Percentiles rank a stretch among this genome's conserved stretches.
Conservation (phyloP, 164 flowering plant species). For the Hamamelis virginiana region DNA sequence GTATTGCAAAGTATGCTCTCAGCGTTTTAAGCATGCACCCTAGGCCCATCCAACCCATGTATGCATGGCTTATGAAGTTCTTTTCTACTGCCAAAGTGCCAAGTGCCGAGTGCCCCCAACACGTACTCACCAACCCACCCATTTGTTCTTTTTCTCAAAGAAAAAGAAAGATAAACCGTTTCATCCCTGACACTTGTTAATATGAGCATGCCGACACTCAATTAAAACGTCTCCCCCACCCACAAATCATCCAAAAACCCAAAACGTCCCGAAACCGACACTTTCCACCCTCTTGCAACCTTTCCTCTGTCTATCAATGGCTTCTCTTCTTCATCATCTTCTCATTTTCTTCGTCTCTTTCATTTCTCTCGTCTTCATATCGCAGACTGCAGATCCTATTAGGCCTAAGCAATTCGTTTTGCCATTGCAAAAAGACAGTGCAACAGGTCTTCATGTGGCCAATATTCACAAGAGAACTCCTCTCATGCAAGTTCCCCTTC, state of each 20-base stretch:
- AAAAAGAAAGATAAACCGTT: too few relatives aligned
- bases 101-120: neutral
- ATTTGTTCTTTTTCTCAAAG: neutral
- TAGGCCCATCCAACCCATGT: too few relatives aligned
- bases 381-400: neutral
- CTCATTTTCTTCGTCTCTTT: neutral
- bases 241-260: too few relatives aligned
- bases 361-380: neutral
- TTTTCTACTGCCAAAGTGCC: too few relatives aligned
- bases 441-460: constrained; percentile 23
- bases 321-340: neutral
- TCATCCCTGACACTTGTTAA: neutral
- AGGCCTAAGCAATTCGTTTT: constrained; percentile 10
- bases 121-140: neutral
- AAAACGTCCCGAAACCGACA: too few relatives aligned
- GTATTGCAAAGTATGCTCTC: too few relatives aligned
- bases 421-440: constrained; percentile 5
- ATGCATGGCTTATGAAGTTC: neutral
- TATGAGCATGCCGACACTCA: neutral
- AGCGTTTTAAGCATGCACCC: too few relatives aligned
- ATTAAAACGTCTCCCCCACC: neutral
- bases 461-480: constrained; percentile 33
- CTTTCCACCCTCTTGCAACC: neutral
- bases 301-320: neutral
- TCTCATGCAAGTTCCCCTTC: constrained; percentile 10